A percentile compares a stretch with the other conserved stretches of the same genome.
phyloP scores from a whole-genome alignment of 2,329 filamentous ascomycete genomes.

The Periglandula ipomoeae region DNA sequence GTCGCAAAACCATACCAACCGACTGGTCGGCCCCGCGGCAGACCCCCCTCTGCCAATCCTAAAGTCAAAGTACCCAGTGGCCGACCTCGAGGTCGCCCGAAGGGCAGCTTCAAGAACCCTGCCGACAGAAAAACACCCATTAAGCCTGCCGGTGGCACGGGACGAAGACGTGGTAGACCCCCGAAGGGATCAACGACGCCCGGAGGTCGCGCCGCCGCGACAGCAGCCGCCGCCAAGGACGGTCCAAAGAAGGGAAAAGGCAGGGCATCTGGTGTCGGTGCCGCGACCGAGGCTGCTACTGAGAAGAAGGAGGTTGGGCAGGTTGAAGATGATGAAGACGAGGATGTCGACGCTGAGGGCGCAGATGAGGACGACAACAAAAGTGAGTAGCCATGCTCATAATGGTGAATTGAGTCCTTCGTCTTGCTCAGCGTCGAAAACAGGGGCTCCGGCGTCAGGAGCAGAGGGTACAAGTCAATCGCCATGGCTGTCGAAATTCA shows the following conservation, averaged over 20 bases:
- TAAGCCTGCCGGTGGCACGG: conserved; percentile 11
- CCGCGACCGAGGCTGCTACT: background rate
- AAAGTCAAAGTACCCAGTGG: conserved; percentile 27
- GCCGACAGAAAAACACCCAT: conserved; percentile 8
- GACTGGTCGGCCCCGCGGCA: conserved; percentile 33
- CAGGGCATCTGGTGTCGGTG: conserved; percentile 4
- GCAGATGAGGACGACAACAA: conserved; percentile 19
- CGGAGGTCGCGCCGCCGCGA: conserved; percentile 3
- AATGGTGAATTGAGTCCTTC: background rate
- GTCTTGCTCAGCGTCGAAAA: conserved; percentile 2
- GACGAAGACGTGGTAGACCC: conserved; percentile 21
- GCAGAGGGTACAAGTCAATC: conserved; percentile 1
- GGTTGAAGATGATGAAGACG: background rate
- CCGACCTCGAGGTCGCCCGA: conserved; percentile 39
- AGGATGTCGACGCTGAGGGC: conserved; percentile 5
- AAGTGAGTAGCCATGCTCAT: conserved; percentile 9
- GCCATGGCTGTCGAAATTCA: conserved; percentile 6
- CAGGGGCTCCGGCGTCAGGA: conserved; percentile 1
- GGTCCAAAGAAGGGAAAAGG: conserved; percentile 12
- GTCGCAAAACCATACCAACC: conserved; percentile 27
- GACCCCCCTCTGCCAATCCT: conserved; percentile 28
- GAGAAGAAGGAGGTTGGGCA: background rate
- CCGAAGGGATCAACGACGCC: conserved; percentile 16
- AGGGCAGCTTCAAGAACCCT: conserved; percentile 28
- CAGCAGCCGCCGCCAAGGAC: conserved; percentile 10